Conservation (phyloP, 192 early-diverging fungal genomes). For the Coemansia sp. region DNA sequence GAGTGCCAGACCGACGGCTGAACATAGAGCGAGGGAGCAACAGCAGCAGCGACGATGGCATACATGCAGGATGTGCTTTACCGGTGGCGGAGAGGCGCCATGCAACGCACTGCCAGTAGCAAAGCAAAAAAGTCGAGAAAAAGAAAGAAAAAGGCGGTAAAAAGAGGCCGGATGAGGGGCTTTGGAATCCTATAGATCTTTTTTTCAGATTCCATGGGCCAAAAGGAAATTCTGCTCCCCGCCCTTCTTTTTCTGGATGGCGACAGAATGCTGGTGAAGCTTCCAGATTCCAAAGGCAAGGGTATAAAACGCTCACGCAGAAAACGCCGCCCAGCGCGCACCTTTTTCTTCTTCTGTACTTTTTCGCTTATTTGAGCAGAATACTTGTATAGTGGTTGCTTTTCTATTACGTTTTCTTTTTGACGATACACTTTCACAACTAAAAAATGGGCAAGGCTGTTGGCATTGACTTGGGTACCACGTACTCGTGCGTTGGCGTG, state of each 20-base stretch:
- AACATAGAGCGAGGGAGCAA: no score
- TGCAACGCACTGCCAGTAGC: neutral
- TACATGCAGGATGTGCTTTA: constrained; percentile 4
- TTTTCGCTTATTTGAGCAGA: neutral
- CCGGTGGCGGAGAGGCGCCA: constrained; percentile 3
- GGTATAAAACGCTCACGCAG: constrained; percentile 1
- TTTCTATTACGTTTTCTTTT: constrained; percentile 9
- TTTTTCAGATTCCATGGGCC: constrained; percentile 1
- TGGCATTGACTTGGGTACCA: constrained; percentile 65
- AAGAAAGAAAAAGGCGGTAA: neutral
- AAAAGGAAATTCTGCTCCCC: constrained; percentile 8
- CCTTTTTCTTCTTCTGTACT: constrained; percentile 7
- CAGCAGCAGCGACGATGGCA: no score
- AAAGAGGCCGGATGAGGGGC: constrained; percentile 14
- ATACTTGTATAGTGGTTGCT: constrained; percentile 3
- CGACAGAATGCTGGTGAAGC: constrained; percentile 7
- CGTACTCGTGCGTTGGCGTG: constrained; percentile 63
- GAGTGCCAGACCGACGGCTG: no score
- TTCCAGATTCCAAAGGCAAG: constrained; percentile 6
- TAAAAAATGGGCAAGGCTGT: constrained; percentile 53
- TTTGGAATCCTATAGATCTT: constrained; percentile 34
- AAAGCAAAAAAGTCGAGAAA: no score
- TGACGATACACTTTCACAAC: constrained; percentile 9
- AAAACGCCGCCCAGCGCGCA: neutral
- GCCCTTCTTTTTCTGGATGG: constrained; percentile 6